Conservation (phyloP, 768 basidiomycete species). For the Pleurotus platypus region DNA sequence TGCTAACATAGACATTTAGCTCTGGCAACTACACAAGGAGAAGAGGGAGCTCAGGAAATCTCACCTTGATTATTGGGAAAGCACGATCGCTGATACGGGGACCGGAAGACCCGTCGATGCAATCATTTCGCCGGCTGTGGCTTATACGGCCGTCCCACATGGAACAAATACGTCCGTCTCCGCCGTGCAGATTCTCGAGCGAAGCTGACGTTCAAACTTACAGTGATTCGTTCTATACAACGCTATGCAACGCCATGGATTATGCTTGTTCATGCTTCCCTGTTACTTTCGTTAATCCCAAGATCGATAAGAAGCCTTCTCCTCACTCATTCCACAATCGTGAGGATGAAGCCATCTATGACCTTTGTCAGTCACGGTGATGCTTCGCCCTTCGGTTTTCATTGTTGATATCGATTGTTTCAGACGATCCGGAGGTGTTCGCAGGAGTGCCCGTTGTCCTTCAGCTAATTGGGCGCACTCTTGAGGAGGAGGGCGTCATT, state of each 20-base stretch:
- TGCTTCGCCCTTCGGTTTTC: background rate
- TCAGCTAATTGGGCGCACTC: slow-evolving; percentile 64
- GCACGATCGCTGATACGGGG: slow-evolving; percentile 44
- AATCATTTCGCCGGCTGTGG: slow-evolving; percentile 62
- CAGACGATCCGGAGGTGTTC: slow-evolving; percentile 58
- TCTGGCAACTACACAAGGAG: slow-evolving; percentile 65
- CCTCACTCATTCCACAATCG: slow-evolving; percentile 43
- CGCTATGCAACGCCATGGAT: slow-evolving; percentile 68
- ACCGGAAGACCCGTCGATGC: slow-evolving; percentile 77
- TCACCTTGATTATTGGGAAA: slow-evolving; percentile 63
- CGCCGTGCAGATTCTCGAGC: background rate
- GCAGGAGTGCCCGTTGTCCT: slow-evolving; percentile 56
- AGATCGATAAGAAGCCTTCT: slow-evolving; percentile 43
- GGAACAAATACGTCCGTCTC: slow-evolving; percentile 47
- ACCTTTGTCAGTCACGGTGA: slow-evolving; percentile 43
- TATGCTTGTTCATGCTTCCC: slow-evolving; percentile 62
- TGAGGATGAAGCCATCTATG: slow-evolving; percentile 45
- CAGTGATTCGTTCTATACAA: slow-evolving; percentile 52
- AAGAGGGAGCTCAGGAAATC: slow-evolving; percentile 47
- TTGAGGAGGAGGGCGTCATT: slow-evolving; percentile 76
- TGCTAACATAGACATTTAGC: slow-evolving; percentile 22
- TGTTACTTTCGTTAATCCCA: slow-evolving; percentile 55
- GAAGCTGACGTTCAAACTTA: slow-evolving; percentile 2
- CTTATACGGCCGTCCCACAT: slow-evolving; percentile 62
- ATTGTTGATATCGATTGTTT: background rate